These are phyloP conservation scores for Neopestalotiopsis clavispora DNA, from an alignment of 2,329 filamentous ascomycete species.

Conservation along the genomic window DNA sequence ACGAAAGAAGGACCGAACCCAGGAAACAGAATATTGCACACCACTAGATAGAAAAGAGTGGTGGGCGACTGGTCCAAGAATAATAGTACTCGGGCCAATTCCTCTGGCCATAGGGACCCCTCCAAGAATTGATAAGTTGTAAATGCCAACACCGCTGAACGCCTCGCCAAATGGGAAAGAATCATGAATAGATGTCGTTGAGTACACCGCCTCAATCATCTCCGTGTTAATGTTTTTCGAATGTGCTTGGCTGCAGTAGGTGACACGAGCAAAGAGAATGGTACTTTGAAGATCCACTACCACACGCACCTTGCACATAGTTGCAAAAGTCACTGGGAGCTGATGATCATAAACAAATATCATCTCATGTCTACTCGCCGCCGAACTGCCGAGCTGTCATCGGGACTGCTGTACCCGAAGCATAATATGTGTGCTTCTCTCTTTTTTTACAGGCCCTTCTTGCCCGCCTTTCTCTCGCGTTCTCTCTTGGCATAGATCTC, in stretches of 20 bases:
- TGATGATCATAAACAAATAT: neutral
- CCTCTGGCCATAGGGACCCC: neutral
- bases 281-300: neutral
- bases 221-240: neutral
- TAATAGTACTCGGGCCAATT: neutral
- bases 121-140: neutral
- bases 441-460: slow-evolving; percentile 52
- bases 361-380: neutral
- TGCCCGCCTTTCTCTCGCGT: slow-evolving; percentile 52
- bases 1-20: neutral
- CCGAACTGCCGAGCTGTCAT: neutral
- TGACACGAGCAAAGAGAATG: neutral
- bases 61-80: neutral
- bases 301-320: neutral
- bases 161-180: slow-evolving; percentile 11
- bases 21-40: neutral
- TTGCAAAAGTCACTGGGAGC: neutral
- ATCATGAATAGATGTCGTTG: slow-evolving; percentile 19
- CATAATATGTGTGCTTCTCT: neutral
- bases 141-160: slow-evolving; percentile 17
- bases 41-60: neutral
- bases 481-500: slow-evolving; percentile 92
- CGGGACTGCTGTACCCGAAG: too few relatives aligned
- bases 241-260: neutral
- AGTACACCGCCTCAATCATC: slow-evolving; percentile 17